Base-by-base conservation (phyloP, 257 asterid species). In the Schizonepeta tenuifolia region DNA sequence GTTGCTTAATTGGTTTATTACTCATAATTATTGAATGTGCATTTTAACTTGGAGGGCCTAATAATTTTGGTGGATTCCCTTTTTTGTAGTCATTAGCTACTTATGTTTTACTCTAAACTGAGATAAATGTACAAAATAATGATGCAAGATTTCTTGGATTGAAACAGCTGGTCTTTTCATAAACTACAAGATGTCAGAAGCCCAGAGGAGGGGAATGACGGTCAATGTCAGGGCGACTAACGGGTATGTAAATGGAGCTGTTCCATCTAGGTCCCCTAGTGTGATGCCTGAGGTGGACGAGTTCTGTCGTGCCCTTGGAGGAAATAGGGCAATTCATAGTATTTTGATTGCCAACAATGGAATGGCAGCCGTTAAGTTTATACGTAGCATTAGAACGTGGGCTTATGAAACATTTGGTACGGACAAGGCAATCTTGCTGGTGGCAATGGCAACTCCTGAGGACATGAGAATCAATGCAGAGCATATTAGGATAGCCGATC, bases 391-490 rank as follows among this genome's bases (percentile, higher is more conserved):
- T 78, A 83, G 99, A 73, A 85, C 98, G n/a, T 95, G 99, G 99
- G 95, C 99, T 38, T 90, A 95, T 31, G 99, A 90, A 80, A 92
- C 97, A 57, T 92, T 95, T 82, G 99, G 99, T 76, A 75, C 96
- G 11, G 98, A 92, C 84, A 95, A 95, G 87, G 98, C 99, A 54
- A 87, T 95, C 71, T 83, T 92, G 75, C 81, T 95, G 80, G 99
- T 95, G 74, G 99, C 97, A 64, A 95, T 95, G 99, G 99, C 99
- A 78, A 95, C 99, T 26, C 96, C 99, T 0, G 99, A 95, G 84
- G 99, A 95, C 80, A 95, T 95, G 99, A 88, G 92, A 74, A 92
- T 95, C 81, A 95, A 95, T 80, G 98, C 99, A 13, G 99, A 95
- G 85, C 99, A 95, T 86, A 92, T 95, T 67, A 86, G 97, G 81